These are phyloP conservation scores for Thalassiosira pacifica DNA, from an alignment of 352 stramenopile species.

Conservation along the genomic window DNA sequence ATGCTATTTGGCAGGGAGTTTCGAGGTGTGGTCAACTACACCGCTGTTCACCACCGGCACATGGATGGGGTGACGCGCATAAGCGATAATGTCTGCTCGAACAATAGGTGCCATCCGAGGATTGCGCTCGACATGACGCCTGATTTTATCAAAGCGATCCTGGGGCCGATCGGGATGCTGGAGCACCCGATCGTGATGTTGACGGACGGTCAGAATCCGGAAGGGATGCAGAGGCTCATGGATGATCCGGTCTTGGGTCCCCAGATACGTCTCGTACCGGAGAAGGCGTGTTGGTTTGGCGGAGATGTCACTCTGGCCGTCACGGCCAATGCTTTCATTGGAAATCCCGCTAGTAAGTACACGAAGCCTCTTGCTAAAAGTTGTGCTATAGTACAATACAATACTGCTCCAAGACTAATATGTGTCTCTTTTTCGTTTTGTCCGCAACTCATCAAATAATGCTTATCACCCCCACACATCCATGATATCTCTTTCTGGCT, in stretches of 20 bases:
- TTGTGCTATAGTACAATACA: no score
- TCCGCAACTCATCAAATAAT: no score
- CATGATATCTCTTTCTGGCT: no score
- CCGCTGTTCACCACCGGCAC: constrained; percentile 23
- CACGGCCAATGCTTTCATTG: constrained; percentile 55
- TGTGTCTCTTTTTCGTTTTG: no score
- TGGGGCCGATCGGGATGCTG: constrained; percentile 44
- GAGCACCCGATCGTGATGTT: constrained; percentile 61
- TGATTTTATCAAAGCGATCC: constrained; percentile 56
- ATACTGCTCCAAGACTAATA: no score
- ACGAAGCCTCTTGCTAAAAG: no score
- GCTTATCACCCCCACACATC: no score
- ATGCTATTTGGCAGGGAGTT: constrained; percentile 23
- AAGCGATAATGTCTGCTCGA: no score
- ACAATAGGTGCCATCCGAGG: constrained; percentile 28
- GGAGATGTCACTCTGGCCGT: constrained; percentile 53
- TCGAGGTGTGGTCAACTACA: background rate
- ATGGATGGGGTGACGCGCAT: constrained; percentile 41
- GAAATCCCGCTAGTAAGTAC: constrained; percentile 32
- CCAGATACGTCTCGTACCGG: constrained; percentile 35
- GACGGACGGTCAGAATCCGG: constrained; percentile 30
- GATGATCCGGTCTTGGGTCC: constrained; percentile 49
- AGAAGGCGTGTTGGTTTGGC: constrained; percentile 48
- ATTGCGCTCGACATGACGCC: constrained; percentile 50
- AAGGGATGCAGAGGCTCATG: constrained; percentile 50